Percentiles rank a stretch among this genome's conserved stretches.
Evolutionary conservation across 2,329 filamentous ascomycete species (phyloP).

Genomic region (Drechslera avenae): DNA sequence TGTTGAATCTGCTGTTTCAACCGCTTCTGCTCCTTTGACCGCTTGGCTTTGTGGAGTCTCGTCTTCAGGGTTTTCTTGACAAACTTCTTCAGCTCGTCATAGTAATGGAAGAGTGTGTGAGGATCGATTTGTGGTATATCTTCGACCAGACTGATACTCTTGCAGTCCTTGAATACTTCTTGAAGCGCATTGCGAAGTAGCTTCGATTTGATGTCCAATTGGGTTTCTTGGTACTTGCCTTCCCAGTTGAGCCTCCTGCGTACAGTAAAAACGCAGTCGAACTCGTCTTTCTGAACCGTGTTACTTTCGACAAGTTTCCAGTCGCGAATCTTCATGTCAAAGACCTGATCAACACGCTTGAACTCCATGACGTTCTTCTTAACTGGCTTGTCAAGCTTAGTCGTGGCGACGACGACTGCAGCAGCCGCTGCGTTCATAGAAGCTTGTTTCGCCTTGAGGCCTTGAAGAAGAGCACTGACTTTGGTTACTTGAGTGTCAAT

Average conservation of each 20-base stretch:
- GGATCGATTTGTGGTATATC: conserved; percentile 70
- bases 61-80: conserved; percentile 67
- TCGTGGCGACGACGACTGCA: conserved; percentile 14
- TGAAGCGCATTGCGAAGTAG: conserved; percentile 71
- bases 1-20: conserved; percentile 65
- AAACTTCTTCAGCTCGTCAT: conserved; percentile 73
- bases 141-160: conserved; percentile 78
- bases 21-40: conserved; percentile 65
- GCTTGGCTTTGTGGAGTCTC: conserved; percentile 61
- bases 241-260: conserved; percentile 83
- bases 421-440: conserved; percentile 10
- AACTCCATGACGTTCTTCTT: conserved; percentile 60
- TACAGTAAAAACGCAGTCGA: conserved; percentile 80
- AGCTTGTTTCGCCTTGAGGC: conserved; percentile 24
- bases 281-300: conserved; percentile 68
- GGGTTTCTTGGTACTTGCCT: conserved; percentile 74
- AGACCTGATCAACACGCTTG: conserved; percentile 70
- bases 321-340: conserved; percentile 55
- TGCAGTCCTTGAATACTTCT: conserved; percentile 75
- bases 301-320: conserved; percentile 72
- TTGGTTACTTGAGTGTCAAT: conserved; percentile 23
- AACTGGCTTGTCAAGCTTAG: conserved; percentile 24
- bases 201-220: conserved; percentile 86
- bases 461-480: conserved; percentile 16
- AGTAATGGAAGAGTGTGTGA: conserved; percentile 63